Evolutionary conservation across 805 yeast genomes (phyloP).

Genomic region (Saccharomycopsis olivae): DNA sequence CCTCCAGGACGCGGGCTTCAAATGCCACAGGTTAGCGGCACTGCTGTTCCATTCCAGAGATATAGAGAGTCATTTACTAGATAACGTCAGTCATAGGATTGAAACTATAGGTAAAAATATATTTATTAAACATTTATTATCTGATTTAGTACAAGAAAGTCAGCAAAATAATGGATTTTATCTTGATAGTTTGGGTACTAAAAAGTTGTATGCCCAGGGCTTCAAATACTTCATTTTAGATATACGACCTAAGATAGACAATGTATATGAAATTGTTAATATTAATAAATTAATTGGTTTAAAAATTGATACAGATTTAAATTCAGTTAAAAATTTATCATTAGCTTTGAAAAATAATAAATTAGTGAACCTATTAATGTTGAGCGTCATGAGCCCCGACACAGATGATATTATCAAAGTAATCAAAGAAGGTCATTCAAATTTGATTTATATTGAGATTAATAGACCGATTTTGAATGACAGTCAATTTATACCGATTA

Average conservation of each 20-base stretch:
- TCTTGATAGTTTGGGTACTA: no score
- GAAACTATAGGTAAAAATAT: constrained; percentile 6
- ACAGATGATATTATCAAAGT: not conserved
- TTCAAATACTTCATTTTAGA: not conserved
- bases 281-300: constrained; percentile 1
- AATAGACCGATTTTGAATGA: not conserved
- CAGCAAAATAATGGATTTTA: not conserved
- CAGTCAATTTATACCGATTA: no score
- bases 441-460: constrained; percentile 2
- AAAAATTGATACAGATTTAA: not conserved
- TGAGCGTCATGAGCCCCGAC: not conserved
- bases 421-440: constrained; percentile 1
- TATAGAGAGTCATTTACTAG: no score
- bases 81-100: no score
- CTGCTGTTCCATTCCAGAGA: no score
- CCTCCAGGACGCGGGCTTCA: no score
- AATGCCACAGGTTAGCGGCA: no score
- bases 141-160: not conserved
- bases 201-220: no score
- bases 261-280: no score
- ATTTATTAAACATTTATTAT: not conserved
- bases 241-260: no score
- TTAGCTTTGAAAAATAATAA: not conserved
- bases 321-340: not conserved
- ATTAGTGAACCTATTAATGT: constrained; percentile 1